These are phyloP conservation scores for Synchytrium microbalum DNA, from an alignment of 371 early-diverging fungal genomes.

Conservation along the genomic window DNA sequence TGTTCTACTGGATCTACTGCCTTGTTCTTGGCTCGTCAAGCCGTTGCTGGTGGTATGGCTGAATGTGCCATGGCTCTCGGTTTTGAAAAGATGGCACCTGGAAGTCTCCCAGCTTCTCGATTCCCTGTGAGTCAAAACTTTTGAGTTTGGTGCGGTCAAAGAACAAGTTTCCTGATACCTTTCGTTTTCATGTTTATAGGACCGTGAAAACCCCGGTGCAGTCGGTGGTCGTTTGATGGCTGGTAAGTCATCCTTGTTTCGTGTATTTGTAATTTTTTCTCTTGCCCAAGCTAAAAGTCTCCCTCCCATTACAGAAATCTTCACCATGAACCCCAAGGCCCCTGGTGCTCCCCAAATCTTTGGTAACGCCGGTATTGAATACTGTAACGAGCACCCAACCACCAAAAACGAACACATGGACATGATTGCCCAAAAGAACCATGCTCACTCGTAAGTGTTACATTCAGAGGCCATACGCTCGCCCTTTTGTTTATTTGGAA, in stretches of 20 bases:
- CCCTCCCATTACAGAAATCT: constrained; percentile 46
- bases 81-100: constrained; percentile 68
- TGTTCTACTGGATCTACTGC: constrained; percentile 74
- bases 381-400: constrained; percentile 40
- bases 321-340: constrained; percentile 45
- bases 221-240: not conserved
- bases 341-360: constrained; percentile 69
- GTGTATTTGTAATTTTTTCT: no score
- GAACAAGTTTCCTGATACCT: no score
- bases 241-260: no score
- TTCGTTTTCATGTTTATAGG: no score
- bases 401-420: constrained; percentile 42
- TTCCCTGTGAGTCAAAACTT: not conserved
- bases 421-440: constrained; percentile 70
- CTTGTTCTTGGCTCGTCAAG: constrained; percentile 59
- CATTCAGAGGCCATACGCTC: not conserved
- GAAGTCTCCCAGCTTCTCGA: constrained; percentile 35
- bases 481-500: no score
- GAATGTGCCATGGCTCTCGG: constrained; percentile 71
- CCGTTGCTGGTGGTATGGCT: constrained; percentile 54
- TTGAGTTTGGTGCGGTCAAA: no score
- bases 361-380: constrained; percentile 68
- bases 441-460: constrained; percentile 39
- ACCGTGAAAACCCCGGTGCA: constrained; percentile 52
- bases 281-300: constrained; percentile 50